These are phyloP conservation scores for Dendrobium catenatum DNA, from an alignment of 106 monocot genomes.

Conservation along the genomic window DNA sequence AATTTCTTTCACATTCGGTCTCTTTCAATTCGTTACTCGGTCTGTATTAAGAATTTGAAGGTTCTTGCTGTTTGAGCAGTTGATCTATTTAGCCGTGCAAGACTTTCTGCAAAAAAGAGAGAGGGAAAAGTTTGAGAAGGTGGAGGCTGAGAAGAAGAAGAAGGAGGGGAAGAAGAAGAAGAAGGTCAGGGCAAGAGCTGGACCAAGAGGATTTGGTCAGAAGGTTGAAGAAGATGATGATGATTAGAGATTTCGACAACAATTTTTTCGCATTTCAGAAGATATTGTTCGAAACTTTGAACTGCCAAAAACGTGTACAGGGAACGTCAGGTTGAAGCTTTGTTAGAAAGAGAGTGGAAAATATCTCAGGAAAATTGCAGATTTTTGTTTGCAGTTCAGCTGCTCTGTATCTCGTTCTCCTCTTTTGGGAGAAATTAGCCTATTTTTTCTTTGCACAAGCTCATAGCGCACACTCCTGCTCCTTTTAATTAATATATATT, in stretches of 20 bases:
- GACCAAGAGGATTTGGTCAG: slow-evolving; percentile 67
- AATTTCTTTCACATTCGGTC: no score
- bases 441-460: no score
- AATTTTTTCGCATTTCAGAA: neutral
- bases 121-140: slow-evolving; percentile 86
- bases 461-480: no score
- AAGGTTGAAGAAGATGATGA: slow-evolving; percentile 49
- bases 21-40: no score
- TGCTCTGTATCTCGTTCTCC: no score
- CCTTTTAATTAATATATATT: no score
- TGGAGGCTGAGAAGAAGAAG: slow-evolving; percentile 59
- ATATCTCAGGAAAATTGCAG: no score
- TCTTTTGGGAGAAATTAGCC: no score
- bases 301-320: neutral
- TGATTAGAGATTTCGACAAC: slow-evolving; percentile 17
- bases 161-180: slow-evolving; percentile 48
- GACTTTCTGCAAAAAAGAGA: slow-evolving; percentile 86
- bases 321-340: neutral
- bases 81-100: slow-evolving; percentile 67
- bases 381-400: no score
- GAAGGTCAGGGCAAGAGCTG: slow-evolving; percentile 38
- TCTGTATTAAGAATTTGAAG: neutral
- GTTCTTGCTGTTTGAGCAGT: slow-evolving; percentile 28
- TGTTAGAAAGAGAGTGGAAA: neutral
- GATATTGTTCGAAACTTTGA: neutral